A percentile compares a stretch with the other conserved stretches of the same genome.
Evolutionary conservation across 2,329 filamentous ascomycete genomes (phyloP).

Genomic region (Helotiales sp.): DNA sequence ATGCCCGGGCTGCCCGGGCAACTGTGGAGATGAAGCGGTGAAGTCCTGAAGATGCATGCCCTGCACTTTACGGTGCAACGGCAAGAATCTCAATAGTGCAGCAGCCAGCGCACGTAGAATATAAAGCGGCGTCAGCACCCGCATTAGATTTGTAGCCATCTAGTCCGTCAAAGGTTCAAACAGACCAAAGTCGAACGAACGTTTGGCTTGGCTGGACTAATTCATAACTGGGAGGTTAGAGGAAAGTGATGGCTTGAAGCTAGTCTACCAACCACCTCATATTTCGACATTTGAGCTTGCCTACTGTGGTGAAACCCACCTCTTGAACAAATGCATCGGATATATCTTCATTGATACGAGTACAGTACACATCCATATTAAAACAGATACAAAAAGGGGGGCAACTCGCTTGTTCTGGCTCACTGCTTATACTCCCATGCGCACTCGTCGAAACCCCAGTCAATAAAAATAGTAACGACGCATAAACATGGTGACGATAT

Average conservation of each 20-base stretch:
- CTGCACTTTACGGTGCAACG: neutral
- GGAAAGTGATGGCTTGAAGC: neutral
- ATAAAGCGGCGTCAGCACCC: neutral
- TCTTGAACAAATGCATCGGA: too few relatives aligned
- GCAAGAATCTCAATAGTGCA: neutral
- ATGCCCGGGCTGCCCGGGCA: too few relatives aligned
- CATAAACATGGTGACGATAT: neutral
- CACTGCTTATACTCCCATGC: too few relatives aligned
- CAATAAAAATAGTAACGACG: neutral
- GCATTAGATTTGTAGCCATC: neutral
- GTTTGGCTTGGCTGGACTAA: neutral
- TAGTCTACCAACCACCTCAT: neutral
- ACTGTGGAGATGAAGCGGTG: neutral
- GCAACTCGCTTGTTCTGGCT: neutral
- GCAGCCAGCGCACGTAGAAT: conserved; percentile 1
- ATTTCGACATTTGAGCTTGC: neutral
- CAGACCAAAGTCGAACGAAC: neutral
- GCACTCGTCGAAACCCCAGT: too few relatives aligned
- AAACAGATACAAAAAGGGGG: neutral
- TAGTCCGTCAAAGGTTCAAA: neutral
- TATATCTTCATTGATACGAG: too few relatives aligned
- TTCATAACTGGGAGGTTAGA: neutral
- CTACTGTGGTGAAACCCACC: too few relatives aligned
- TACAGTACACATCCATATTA: too few relatives aligned
- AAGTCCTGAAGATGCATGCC: neutral